phyloP scores from a whole-genome alignment of 1,139 yeast genomes.

The Suhomyces maxii region DNA sequence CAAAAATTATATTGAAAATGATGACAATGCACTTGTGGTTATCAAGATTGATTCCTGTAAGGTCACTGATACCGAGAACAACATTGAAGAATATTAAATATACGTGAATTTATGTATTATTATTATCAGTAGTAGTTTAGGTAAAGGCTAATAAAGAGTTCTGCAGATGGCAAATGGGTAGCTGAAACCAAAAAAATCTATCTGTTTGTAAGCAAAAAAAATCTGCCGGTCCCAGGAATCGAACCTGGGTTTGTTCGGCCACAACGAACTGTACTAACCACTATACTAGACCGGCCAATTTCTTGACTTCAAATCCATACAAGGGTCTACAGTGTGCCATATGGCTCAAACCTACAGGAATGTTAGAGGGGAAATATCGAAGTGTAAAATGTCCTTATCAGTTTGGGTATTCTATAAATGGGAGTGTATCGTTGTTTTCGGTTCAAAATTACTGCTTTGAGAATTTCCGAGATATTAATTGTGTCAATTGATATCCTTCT shows the following conservation, averaged over 20 bases:
- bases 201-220: conserved; percentile 6
- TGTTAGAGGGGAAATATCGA: too few relatives aligned
- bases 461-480: too few relatives aligned
- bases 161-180: too few relatives aligned
- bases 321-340: too few relatives aligned
- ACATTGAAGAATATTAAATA: conserved; percentile 48
- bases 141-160: too few relatives aligned
- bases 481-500: too few relatives aligned
- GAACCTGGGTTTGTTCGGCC: conserved; percentile 49
- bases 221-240: conserved; percentile 47
- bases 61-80: conserved; percentile 79
- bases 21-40: conserved; percentile 62
- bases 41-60: conserved; percentile 66
- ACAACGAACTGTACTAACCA: conserved; percentile 49
- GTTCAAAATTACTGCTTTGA: too few relatives aligned
- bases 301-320: too few relatives aligned
- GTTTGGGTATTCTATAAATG: too few relatives aligned
- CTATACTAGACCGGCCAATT: conserved; percentile 43
- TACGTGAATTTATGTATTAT: neutral
- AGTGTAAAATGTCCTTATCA: too few relatives aligned
- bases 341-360: too few relatives aligned
- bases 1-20: conserved; percentile 45
- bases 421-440: too few relatives aligned
- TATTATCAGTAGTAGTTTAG: neutral
- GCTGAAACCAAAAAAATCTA: neutral